phyloP scores from a whole-genome alignment of 2,329 filamentous ascomycete species.

The Cyphellophora attinorum region DNA sequence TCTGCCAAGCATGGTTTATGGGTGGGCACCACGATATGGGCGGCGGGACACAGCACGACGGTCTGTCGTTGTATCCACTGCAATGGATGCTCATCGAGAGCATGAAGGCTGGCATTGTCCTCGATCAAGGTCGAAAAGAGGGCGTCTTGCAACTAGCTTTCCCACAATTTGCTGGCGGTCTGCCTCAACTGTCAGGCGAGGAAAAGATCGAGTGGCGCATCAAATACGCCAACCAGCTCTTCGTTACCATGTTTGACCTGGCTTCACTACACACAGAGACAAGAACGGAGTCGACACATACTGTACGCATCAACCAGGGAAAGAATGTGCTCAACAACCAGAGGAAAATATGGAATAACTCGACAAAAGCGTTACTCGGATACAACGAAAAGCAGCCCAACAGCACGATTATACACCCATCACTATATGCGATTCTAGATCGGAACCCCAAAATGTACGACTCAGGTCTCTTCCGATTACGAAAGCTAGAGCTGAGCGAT shows the following conservation, averaged over 20 bases:
- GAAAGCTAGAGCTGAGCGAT: constrained; percentile 13
- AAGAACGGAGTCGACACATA: constrained; percentile 9
- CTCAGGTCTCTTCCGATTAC: constrained; percentile 18
- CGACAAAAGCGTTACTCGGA: constrained; percentile 8
- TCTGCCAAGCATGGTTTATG: constrained; percentile 32
- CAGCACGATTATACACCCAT: constrained; percentile 25
- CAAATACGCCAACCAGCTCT: constrained; percentile 11
- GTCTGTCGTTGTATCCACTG: constrained; percentile 31
- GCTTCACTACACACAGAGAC: constrained; percentile 8
- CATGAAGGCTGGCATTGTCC: constrained; percentile 21
- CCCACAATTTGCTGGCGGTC: constrained; percentile 14
- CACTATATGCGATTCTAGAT: constrained; percentile 23
- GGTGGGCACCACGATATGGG: constrained; percentile 30
- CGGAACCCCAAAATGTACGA: constrained; percentile 21
- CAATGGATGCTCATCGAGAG: constrained; percentile 34
- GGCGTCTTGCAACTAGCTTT: constrained; percentile 10
- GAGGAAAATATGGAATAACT: constrained; percentile 11
- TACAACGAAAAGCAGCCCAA: constrained; percentile 20
- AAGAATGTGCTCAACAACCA: constrained; percentile 9
- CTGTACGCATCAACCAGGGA: constrained; percentile 9
- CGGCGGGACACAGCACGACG: constrained; percentile 26
- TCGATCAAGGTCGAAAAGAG: constrained; percentile 13
- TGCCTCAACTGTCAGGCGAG: constrained; percentile 8
- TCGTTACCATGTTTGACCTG: constrained; percentile 14
- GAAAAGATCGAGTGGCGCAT: constrained; percentile 16